phyloP scores from a whole-genome alignment of 192 early-diverging fungal species.

The Dispira simplex region DNA sequence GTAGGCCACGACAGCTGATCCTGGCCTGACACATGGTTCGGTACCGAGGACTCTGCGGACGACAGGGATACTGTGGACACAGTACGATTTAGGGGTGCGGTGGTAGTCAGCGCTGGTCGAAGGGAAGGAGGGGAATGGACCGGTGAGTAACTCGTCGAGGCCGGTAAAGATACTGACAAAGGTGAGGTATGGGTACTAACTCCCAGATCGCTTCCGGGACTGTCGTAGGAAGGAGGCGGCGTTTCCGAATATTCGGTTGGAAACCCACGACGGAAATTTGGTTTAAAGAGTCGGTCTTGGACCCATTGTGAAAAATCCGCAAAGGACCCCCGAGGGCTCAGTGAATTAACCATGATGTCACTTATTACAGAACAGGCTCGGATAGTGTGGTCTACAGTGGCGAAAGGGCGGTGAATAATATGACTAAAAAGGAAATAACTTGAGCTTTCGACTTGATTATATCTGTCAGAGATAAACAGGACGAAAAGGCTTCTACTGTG shows the following conservation, averaged over 20 bases:
- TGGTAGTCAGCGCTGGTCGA: not conserved
- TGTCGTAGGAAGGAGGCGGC: not conserved
- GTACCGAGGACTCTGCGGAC: not conserved
- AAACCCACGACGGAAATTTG: slow-evolving; percentile 1
- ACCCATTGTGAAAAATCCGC: slow-evolving; percentile 3
- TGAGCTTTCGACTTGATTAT: no score
- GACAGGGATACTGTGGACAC: not conserved
- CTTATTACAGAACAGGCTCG: no score
- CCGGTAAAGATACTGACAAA: not conserved
- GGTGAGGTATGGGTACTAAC: not conserved
- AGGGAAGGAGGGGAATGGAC: not conserved
- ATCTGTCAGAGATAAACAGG: no score
- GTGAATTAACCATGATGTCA: no score
- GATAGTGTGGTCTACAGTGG: no score
- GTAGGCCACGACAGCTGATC: not conserved
- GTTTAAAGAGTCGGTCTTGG: slow-evolving; percentile 7
- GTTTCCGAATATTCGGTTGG: not conserved
- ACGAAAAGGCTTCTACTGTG: no score
- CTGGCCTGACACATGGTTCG: not conserved
- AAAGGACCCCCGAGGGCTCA: not conserved
- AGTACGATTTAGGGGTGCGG: not conserved
- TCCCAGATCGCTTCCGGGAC: not conserved
- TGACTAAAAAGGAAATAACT: no score
- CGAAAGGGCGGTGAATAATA: no score
- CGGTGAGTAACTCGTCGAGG: not conserved